A percentile compares a stretch with the other conserved stretches of the same genome.
phyloP scores from a whole-genome alignment of 2,329 filamentous ascomycete species.

The Balansia obtecta region DNA sequence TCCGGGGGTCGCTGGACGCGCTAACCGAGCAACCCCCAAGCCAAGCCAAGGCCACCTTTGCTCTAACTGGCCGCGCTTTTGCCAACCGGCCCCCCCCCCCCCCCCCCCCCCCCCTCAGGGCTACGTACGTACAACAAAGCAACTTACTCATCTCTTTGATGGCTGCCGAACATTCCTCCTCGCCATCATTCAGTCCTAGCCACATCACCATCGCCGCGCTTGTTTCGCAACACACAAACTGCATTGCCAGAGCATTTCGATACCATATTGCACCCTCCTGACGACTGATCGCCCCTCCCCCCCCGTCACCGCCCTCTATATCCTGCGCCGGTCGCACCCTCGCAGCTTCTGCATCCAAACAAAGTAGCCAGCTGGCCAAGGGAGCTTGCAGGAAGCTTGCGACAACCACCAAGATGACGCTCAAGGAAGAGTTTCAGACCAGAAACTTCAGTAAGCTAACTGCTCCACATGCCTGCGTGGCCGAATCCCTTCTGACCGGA shows the following conservation, averaged over 20 bases:
- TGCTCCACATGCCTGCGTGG: constrained; percentile 4
- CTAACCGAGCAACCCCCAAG: background rate
- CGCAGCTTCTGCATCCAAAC: background rate
- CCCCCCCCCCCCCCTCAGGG: constrained; percentile 4
- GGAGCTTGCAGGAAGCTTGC: constrained; percentile 2
- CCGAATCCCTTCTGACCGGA: background rate
- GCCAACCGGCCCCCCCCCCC: constrained; percentile 4
- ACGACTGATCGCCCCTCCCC: background rate
- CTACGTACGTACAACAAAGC: constrained; percentile 16
- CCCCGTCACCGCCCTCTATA: background rate
- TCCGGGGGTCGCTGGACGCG: background rate
- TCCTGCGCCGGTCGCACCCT: constrained; percentile 2
- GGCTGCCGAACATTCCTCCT: constrained; percentile 9
- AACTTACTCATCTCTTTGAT: constrained; percentile 15
- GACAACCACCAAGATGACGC: constrained; percentile 43
- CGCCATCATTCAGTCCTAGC: constrained; percentile 7
- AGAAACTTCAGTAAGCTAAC: constrained; percentile 59
- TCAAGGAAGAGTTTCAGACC: constrained; percentile 60
- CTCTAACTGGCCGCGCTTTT: background rate
- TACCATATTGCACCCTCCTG: background rate
- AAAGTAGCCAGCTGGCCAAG: background rate
- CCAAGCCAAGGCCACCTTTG: background rate
- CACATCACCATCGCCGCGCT: constrained; percentile 11
- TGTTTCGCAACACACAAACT: constrained; percentile 5
- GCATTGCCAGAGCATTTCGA: background rate